phyloP scores from a whole-genome alignment of 306 rosid species.

The Myrica gale region DNA sequence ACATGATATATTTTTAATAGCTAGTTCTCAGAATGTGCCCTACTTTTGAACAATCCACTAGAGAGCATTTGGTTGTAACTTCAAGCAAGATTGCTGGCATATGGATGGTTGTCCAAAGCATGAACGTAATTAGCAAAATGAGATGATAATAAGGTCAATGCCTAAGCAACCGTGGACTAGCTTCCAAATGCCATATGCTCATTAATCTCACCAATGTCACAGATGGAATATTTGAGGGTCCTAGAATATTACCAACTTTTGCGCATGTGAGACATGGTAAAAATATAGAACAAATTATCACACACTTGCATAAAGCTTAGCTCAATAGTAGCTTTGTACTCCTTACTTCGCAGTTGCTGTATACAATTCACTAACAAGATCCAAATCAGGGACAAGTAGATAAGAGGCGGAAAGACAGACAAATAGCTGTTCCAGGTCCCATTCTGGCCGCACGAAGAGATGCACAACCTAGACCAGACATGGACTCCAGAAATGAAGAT shows the following conservation, averaged over 20 bases:
- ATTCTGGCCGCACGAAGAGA: neutral
- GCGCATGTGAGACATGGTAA: too few relatives aligned
- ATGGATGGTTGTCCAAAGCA: neutral
- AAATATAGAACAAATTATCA: neutral
- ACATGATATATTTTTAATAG: neutral
- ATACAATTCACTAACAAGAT: neutral
- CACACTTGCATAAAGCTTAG: neutral
- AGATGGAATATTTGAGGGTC: too few relatives aligned
- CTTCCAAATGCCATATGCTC: slow-evolving; percentile 3
- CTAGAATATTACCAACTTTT: too few relatives aligned
- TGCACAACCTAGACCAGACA: neutral
- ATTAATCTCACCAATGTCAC: neutral
- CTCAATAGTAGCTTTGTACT: neutral
- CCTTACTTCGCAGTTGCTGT: neutral
- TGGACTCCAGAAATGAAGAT: neutral
- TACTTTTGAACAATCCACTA: neutral
- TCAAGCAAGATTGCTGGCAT: neutral
- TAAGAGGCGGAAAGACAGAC: neutral
- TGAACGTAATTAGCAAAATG: neutral
- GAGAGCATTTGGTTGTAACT: neutral
- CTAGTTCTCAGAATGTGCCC: neutral
- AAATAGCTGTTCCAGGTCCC: neutral
- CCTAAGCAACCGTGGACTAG: neutral
- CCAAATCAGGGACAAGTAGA: neutral
- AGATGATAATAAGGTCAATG: neutral